These are phyloP conservation scores for Umbelopsis ramanniana DNA, from an alignment of 192 early-diverging fungal species.

Conservation along the genomic window DNA sequence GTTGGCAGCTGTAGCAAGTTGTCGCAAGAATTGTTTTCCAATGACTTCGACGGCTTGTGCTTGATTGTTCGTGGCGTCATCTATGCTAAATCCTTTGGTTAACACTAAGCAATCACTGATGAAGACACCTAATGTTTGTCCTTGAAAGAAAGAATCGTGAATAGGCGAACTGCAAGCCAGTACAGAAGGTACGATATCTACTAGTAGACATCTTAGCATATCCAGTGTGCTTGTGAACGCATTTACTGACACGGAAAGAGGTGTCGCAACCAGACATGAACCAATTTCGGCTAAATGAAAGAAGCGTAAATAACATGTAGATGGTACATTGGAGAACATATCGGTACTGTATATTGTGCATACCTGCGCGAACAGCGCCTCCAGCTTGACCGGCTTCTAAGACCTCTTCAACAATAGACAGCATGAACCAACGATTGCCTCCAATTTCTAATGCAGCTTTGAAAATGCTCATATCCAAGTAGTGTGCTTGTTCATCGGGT, in stretches of 20 bases:
- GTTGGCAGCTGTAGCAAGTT: background rate
- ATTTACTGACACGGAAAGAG: constrained; percentile 25
- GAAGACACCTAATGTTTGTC: constrained; percentile 48
- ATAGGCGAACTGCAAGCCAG: constrained; percentile 11
- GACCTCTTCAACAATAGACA: constrained; percentile 41
- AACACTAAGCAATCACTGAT: constrained; percentile 43
- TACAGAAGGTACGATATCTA: constrained; percentile 30
- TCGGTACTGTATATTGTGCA: no score
- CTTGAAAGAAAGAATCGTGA: constrained; percentile 43
- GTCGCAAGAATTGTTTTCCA: background rate
- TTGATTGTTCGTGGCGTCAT: background rate
- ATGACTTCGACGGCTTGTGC: background rate
- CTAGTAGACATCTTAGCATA: constrained; percentile 33
- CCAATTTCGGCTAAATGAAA: constrained; percentile 40
- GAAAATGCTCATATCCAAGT: constrained; percentile 42
- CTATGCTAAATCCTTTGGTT: constrained; percentile 13
- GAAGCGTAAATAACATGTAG: no score
- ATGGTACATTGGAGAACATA: no score
- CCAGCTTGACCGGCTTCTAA: constrained; percentile 43
- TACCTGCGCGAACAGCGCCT: constrained; percentile 48
- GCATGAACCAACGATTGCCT: constrained; percentile 38
- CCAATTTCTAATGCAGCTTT: constrained; percentile 41
- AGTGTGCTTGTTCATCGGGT: constrained; percentile 31
- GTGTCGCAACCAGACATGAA: constrained; percentile 39
- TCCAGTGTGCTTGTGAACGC: constrained; percentile 25